Percentiles rank a stretch among this genome's conserved stretches.
Evolutionary conservation across 1,284 basidiomycete species (phyloP).

Genomic region (Chalciporus piperatoides): DNA sequence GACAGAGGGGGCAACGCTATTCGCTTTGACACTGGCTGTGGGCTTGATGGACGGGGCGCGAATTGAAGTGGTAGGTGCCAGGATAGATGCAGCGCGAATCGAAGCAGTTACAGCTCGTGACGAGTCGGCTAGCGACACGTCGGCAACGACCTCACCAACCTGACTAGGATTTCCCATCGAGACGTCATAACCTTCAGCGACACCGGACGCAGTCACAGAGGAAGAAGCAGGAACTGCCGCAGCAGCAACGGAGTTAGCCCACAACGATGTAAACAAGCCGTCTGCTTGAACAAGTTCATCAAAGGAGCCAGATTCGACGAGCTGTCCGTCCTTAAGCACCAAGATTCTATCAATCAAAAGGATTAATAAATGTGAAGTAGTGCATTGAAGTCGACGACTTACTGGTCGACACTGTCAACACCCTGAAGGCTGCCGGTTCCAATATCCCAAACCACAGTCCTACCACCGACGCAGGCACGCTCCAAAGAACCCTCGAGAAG

Average conservation of each 20-base stretch:
- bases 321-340: conserved; percentile 77
- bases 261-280: conserved; percentile 77
- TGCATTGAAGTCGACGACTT: conserved; percentile 33
- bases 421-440: conserved; percentile 54
- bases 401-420: conserved; percentile 47
- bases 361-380: not conserved
- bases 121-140: conserved; percentile 15
- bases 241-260: conserved; percentile 69
- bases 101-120: conserved; percentile 19
- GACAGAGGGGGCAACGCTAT: conserved; percentile 28
- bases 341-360: conserved; percentile 54
- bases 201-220: conserved; percentile 15
- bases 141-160: conserved; percentile 8
- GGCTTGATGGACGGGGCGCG: conserved; percentile 27
- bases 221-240: conserved; percentile 31
- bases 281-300: conserved; percentile 65
- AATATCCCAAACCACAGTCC: conserved; percentile 75
- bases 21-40: conserved; percentile 19
- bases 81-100: conserved; percentile 19
- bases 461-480: conserved; percentile 62
- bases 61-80: conserved; percentile 18
- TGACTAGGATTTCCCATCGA: conserved; percentile 16
- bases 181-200: conserved; percentile 26
- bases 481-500: conserved; percentile 79
- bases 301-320: conserved; percentile 76